Percentiles rank a stretch among this genome's conserved stretches.
phyloP scores from a whole-genome alignment of 345 rosid genomes.

The Hibiscus syriacus region DNA sequence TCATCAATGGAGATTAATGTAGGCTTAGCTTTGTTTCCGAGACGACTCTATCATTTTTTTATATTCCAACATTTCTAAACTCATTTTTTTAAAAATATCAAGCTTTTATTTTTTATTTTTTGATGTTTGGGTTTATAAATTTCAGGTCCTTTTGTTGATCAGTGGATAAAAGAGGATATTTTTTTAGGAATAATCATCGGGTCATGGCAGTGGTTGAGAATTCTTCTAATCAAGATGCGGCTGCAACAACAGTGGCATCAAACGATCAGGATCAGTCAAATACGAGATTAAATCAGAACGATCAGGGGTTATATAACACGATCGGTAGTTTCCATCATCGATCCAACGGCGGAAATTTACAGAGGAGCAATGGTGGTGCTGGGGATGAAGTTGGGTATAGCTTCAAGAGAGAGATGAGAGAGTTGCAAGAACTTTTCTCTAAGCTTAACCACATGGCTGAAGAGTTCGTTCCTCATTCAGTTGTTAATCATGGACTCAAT shows the following conservation, averaged over 20 bases:
- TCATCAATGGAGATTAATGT: slow-evolving; percentile 20
- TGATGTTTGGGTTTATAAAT: slow-evolving; percentile 3
- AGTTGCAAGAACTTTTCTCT: no score
- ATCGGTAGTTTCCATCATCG: slow-evolving; percentile 26
- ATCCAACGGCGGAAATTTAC: slow-evolving; percentile 27
- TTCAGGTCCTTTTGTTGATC: slow-evolving; percentile 10
- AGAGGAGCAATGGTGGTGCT: no score
- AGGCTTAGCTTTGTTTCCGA: slow-evolving; percentile 10
- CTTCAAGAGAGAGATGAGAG: no score
- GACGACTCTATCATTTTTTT: not conserved
- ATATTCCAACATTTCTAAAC: no score
- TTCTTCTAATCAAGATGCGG: slow-evolving; percentile 22
- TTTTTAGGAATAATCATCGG: slow-evolving; percentile 12
- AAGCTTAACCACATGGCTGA: slow-evolving; percentile 54
- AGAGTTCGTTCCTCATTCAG: slow-evolving; percentile 88
- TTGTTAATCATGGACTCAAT: slow-evolving; percentile 25
- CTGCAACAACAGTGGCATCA: no score
- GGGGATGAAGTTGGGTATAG: no score
- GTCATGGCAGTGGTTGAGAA: slow-evolving; percentile 61
- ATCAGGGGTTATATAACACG: slow-evolving; percentile 29
- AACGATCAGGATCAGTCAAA: slow-evolving; percentile 42
- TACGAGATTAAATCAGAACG: no score
- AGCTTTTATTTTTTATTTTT: not conserved
- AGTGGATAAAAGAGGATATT: not conserved
- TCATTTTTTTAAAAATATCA: no score